A percentile compares a stretch with the other conserved stretches of the same genome.
phyloP scores from a whole-genome alignment of 176 grass and related monocot species.

The Tillandsia fasciculata region DNA sequence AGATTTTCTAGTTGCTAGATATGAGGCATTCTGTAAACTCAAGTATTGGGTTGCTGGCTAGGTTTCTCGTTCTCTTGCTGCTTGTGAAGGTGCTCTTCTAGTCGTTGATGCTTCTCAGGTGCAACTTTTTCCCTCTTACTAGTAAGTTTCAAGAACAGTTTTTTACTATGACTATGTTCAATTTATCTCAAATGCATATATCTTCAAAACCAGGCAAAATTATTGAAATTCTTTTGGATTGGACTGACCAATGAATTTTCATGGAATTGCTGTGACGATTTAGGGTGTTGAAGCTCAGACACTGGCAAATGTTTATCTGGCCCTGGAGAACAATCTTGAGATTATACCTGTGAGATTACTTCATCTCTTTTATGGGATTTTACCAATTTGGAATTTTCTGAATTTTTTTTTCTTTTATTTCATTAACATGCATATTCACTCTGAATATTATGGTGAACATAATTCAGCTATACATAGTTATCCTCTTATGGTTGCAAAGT shows the following conservation, averaged over 20 bases:
- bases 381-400: not conserved
- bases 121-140: constrained; percentile 53
- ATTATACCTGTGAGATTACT: constrained; percentile 67
- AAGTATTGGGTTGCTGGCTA: constrained; percentile 28
- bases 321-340: constrained; percentile 86
- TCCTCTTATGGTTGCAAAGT: no score
- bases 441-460: no score
- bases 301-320: constrained; percentile 93
- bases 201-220: no score
- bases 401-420: not conserved
- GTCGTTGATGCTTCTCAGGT: constrained; percentile 99
- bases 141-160: constrained; percentile 39
- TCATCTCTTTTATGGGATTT: not conserved
- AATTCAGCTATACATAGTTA: no score
- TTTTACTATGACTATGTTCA: not conserved
- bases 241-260: not conserved
- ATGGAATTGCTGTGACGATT: constrained; percentile 33
- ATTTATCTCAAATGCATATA: no score
- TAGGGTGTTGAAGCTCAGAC: constrained; percentile 99
- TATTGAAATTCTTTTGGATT: not conserved
- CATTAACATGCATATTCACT: not conserved
- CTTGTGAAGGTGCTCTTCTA: constrained; percentile 94
- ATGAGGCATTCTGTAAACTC: constrained; percentile 20
- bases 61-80: constrained; percentile 97
- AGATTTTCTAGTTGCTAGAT: not conserved